phyloP scores from a whole-genome alignment of 495 filamentous ascomycete species.

The Cladorrhinum samala region DNA sequence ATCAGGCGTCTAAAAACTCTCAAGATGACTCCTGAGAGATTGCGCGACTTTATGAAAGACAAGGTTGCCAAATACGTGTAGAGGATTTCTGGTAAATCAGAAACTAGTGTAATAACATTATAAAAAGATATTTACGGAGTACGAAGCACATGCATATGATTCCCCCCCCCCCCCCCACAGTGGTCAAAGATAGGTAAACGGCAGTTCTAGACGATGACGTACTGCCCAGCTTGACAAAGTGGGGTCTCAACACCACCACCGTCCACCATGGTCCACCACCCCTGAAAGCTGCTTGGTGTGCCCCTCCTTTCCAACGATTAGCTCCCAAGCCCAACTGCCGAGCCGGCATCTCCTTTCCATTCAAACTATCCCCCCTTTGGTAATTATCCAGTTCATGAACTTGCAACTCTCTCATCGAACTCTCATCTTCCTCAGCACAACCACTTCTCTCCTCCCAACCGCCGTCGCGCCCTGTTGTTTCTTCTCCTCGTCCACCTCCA shows the following conservation, averaged over 20 bases:
- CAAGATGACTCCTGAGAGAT: conserved; percentile 30
- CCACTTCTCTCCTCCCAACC: neutral
- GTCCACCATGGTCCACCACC: neutral
- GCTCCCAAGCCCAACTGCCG: neutral
- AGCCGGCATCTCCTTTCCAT: neutral
- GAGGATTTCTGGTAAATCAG: too few relatives aligned
- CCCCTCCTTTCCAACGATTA: neutral
- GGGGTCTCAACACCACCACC: too few relatives aligned
- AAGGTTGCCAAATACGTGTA: conserved; percentile 31
- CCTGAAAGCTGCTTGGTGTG: neutral
- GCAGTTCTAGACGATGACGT: neutral
- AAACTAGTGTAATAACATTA: too few relatives aligned
- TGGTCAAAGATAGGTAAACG: too few relatives aligned
- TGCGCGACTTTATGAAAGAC: conserved; percentile 28
- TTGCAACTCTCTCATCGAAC: neutral
- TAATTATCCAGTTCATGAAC: too few relatives aligned
- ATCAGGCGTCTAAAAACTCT: conserved; percentile 9
- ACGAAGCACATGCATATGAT: too few relatives aligned
- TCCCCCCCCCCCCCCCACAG: too few relatives aligned
- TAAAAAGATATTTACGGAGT: too few relatives aligned
- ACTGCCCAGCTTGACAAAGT: neutral
- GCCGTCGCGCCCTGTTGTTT: neutral
- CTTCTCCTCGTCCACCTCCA: neutral
- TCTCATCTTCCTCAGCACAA: neutral
- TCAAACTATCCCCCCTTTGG: neutral